Evolutionary conservation across 768 basidiomycete species (phyloP).

Genomic region (Steccherinum ochraceum): DNA sequence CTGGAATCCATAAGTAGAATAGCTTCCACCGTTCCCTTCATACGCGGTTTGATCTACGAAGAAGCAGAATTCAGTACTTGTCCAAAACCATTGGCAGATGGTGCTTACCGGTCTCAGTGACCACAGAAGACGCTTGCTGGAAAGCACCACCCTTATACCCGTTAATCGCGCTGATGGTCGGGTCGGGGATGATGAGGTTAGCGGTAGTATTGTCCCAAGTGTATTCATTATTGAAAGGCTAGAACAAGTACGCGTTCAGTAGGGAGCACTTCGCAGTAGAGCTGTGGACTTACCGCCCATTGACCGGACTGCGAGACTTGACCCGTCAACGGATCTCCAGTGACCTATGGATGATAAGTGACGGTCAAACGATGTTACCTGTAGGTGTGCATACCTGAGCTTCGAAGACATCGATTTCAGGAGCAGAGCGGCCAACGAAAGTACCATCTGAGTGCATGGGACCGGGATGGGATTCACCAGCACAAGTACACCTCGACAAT

Average conservation of each 20-base stretch:
- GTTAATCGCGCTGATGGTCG: conserved; percentile 47
- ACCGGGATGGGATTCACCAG: conserved; percentile 73
- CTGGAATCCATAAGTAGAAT: conserved; percentile 73
- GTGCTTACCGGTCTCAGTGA: conserved; percentile 29
- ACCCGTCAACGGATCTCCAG: conserved; percentile 25
- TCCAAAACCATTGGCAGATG: background rate
- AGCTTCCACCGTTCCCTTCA: conserved; percentile 46
- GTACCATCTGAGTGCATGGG: conserved; percentile 64
- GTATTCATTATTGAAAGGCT: conserved; percentile 78
- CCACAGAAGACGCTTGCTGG: conserved; percentile 61
- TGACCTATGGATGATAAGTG: conserved; percentile 7
- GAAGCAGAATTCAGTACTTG: background rate
- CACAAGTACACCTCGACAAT: conserved; percentile 72
- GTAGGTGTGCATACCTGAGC: conserved; percentile 45
- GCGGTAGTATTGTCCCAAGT: conserved; percentile 58
- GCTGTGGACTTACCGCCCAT: conserved; percentile 57
- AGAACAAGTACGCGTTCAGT: background rate
- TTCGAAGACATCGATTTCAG: conserved; percentile 87
- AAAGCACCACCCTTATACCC: conserved; percentile 68
- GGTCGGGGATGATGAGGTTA: conserved; percentile 52
- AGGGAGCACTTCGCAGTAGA: background rate
- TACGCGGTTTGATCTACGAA: conserved; percentile 65
- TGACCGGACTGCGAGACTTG: conserved; percentile 83
- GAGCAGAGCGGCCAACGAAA: conserved; percentile 72
- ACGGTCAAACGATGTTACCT: background rate